A percentile compares a stretch with the other conserved stretches of the same genome.
Conservation (phyloP, 106 monocot genomes). For the Platanthera zijinensis region DNA sequence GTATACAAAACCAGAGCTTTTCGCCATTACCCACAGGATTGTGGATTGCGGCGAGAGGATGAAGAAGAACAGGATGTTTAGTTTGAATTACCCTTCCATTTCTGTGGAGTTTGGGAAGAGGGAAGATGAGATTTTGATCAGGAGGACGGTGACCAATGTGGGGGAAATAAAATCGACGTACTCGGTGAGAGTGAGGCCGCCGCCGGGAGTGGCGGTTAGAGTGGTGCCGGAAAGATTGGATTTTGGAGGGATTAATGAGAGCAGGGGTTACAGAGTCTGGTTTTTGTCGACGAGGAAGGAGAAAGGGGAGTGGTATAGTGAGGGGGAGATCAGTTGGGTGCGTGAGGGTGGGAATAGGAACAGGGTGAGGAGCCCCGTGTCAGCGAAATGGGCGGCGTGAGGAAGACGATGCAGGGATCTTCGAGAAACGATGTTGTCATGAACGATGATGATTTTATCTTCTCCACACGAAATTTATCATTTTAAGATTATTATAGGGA, state of each 20-base stretch:
- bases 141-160: slow-evolving; percentile 57
- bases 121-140: slow-evolving; percentile 18
- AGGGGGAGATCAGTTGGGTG: slow-evolving; percentile 67
- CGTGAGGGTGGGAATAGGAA: slow-evolving; percentile 12
- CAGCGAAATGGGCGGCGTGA: slow-evolving; percentile 44
- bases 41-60: slow-evolving; percentile 32
- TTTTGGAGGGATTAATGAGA: slow-evolving; percentile 34
- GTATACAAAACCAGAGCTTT: slow-evolving; percentile 50
- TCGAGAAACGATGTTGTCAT: too few relatives aligned
- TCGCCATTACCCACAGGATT: slow-evolving; percentile 53
- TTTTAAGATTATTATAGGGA: too few relatives aligned
- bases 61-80: slow-evolving; percentile 27
- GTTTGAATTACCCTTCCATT: slow-evolving; percentile 85
- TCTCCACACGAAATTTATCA: too few relatives aligned
- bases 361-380: slow-evolving; percentile 74
- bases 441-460: too few relatives aligned
- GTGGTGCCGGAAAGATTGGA: slow-evolving; percentile 43
- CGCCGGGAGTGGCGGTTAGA: slow-evolving; percentile 38
- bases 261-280: slow-evolving; percentile 46
- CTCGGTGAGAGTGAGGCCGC: slow-evolving; percentile 24
- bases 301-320: slow-evolving; percentile 16
- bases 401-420: too few relatives aligned
- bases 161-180: slow-evolving; percentile 51
- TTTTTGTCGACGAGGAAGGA: slow-evolving; percentile 30
- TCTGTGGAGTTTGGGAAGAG: slow-evolving; percentile 42